Conservation (phyloP, 2,329 filamentous ascomycete species). For the Exophiala bonariae region DNA sequence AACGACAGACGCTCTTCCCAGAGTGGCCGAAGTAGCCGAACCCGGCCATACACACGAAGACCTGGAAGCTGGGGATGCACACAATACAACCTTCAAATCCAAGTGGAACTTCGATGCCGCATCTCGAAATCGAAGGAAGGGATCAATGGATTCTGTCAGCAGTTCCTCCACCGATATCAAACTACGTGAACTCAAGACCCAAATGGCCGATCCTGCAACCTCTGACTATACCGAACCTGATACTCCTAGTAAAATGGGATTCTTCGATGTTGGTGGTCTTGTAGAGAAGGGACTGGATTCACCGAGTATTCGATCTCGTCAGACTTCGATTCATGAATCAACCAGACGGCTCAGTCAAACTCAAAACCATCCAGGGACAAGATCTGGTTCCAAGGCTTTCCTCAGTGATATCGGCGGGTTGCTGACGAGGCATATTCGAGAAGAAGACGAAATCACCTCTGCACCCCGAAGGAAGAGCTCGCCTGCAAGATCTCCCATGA, state of each 20-base stretch:
- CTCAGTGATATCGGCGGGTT: slow-evolving; percentile 29
- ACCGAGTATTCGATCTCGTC: slow-evolving; percentile 32
- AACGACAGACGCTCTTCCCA: slow-evolving; percentile 10
- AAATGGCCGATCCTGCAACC: slow-evolving; percentile 5
- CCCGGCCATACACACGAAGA: slow-evolving; percentile 5
- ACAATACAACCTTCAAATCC: slow-evolving; percentile 24
- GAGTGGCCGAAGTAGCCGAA: slow-evolving; percentile 18
- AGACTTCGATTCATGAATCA: slow-evolving; percentile 21
- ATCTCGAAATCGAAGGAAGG: slow-evolving; percentile 7
- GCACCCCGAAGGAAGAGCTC: slow-evolving; percentile 10
- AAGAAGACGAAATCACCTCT: slow-evolving; percentile 17
- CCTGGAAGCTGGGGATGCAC: slow-evolving; percentile 27
- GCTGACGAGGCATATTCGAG: slow-evolving; percentile 20
- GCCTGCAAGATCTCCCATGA: slow-evolving; percentile 17
- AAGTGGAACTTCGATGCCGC: slow-evolving; percentile 24
- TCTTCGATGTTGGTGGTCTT: slow-evolving; percentile 82
- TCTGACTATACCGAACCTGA: slow-evolving; percentile 15
- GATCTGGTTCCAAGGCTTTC: slow-evolving; percentile 24
- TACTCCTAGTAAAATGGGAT: slow-evolving; percentile 60
- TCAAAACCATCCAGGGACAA: slow-evolving; percentile 6
- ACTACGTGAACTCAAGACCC: slow-evolving; percentile 17
- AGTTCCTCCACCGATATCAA: slow-evolving; percentile 25
- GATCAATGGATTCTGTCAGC: slow-evolving; percentile 19
- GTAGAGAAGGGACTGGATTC: slow-evolving; percentile 48
- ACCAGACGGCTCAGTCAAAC: slow-evolving; percentile 5